A percentile compares a stretch with the other conserved stretches of the same genome.
phyloP scores from a whole-genome alignment of 352 stramenopile genomes.

The Blastocystis sp. region DNA sequence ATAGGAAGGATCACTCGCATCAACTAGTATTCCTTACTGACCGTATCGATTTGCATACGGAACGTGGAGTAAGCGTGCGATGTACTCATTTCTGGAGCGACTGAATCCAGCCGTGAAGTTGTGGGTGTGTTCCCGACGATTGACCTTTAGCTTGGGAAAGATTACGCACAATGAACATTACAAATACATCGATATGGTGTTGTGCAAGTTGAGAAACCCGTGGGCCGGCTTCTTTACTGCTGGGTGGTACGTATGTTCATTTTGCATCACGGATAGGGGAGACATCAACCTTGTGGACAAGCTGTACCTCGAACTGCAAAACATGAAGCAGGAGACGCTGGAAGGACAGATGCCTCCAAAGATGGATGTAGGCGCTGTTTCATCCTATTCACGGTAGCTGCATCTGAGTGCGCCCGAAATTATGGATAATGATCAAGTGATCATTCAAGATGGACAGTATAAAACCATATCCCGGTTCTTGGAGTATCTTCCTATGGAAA shows the following conservation, averaged over 20 bases:
- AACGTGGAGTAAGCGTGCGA: background rate
- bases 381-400: background rate
- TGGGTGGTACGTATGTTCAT: background rate
- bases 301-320: background rate
- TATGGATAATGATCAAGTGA: slow-evolving; percentile 10
- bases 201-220: slow-evolving; percentile 52
- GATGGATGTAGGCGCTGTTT: background rate
- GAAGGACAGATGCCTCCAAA: background rate
- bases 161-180: slow-evolving; percentile 56
- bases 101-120: slow-evolving; percentile 37
- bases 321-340: background rate
- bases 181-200: slow-evolving; percentile 45
- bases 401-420: slow-evolving; percentile 52
- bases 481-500: slow-evolving; percentile 39
- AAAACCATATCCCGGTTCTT: slow-evolving; percentile 24
- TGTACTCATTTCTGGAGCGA: slow-evolving; percentile 45
- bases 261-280: slow-evolving; percentile 5
- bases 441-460: slow-evolving; percentile 55
- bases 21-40: too few relatives aligned
- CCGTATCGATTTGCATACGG: background rate
- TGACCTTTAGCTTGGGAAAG: background rate
- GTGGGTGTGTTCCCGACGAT: background rate
- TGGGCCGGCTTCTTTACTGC: slow-evolving; percentile 39
- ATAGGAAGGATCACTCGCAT: background rate
- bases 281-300: slow-evolving; percentile 40